Evolutionary conservation across 2,329 filamentous ascomycete genomes (phyloP).

Genomic region (Graphium sp.): DNA sequence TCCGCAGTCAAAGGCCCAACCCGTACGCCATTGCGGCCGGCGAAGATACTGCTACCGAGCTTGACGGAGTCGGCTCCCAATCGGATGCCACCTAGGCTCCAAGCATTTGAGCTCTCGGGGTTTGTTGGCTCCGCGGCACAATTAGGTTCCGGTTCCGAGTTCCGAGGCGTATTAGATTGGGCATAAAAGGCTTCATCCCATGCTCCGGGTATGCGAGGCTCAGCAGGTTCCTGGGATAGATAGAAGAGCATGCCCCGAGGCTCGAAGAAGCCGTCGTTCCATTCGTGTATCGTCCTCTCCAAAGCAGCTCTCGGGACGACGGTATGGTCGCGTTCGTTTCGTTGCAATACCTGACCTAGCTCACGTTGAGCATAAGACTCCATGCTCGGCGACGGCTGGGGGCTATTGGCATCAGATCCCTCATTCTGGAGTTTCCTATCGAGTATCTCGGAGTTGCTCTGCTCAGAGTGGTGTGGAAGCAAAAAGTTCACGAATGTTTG

Average conservation of each 20-base stretch:
- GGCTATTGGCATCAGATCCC: conserved; percentile 13
- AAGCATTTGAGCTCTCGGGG: too few relatives aligned
- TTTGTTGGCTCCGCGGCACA: too few relatives aligned
- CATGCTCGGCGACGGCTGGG: too few relatives aligned
- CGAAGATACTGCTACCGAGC: conserved; percentile 23
- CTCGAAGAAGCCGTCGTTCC: conserved; percentile 39
- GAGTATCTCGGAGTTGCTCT: conserved; percentile 26
- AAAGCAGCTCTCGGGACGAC: too few relatives aligned
- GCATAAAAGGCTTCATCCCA: conserved; percentile 15
- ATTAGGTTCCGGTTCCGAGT: too few relatives aligned
- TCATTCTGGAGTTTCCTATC: conserved; percentile 31
- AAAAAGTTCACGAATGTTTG: conserved; percentile 40
- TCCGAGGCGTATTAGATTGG: neutral
- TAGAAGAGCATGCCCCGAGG: conserved; percentile 28
- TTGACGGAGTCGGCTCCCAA: conserved; percentile 24
- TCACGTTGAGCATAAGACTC: too few relatives aligned
- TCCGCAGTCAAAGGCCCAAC: conserved; percentile 26
- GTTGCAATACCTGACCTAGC: too few relatives aligned
- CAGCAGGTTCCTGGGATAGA: conserved; percentile 10
- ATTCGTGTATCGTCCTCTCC: conserved; percentile 28
- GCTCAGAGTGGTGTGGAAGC: conserved; percentile 26
- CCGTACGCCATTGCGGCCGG: conserved; percentile 25
- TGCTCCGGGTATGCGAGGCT: conserved; percentile 13
- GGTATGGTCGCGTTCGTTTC: too few relatives aligned
- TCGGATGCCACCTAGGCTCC: conserved; percentile 18